These are phyloP conservation scores for Mortierella sp. DNA, from an alignment of 371 early-diverging fungal genomes.

Conservation along the genomic window DNA sequence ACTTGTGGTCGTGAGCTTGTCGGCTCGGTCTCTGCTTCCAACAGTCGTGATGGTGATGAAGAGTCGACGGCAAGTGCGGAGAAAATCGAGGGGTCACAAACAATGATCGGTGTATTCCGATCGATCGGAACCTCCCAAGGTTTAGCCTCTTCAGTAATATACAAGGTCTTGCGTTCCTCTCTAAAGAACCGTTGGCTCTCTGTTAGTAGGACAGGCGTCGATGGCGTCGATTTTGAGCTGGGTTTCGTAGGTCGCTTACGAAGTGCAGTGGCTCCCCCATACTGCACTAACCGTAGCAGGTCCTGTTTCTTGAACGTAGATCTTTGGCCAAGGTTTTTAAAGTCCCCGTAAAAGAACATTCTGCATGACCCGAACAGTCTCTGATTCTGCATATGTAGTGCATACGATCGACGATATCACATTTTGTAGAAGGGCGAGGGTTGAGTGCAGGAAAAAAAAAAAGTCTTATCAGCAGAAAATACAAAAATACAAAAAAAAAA, in stretches of 20 bases:
- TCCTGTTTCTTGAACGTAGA: conserved; percentile 30
- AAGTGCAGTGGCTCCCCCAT: conserved; percentile 26
- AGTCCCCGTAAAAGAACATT: conserved; percentile 45
- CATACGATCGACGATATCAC: too few relatives aligned
- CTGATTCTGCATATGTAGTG: conserved; percentile 10
- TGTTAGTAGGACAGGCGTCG: background rate
- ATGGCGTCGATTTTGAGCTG: background rate
- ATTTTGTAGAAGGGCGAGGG: too few relatives aligned
- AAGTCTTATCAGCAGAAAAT: background rate
- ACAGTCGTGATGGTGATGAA: background rate
- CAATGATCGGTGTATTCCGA: conserved; percentile 25
- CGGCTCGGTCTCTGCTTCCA: background rate
- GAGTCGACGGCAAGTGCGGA: too few relatives aligned
- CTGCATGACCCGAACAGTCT: conserved; percentile 35
- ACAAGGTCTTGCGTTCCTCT: conserved; percentile 10
- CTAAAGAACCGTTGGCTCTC: background rate
- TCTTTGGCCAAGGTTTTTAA: conserved; percentile 12
- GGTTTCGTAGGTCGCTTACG: conserved; percentile 21
- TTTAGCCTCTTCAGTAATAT: conserved; percentile 32
- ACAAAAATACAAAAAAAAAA: background rate
- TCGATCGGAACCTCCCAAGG: conserved; percentile 37
- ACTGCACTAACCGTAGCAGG: conserved; percentile 24
- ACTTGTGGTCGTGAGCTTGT: conserved; percentile 4
- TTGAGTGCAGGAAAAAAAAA: background rate
- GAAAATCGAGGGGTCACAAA: conserved; percentile 26